Conservation (phyloP, 83 land plant genomes). For the Isoetes engelmannii region DNA sequence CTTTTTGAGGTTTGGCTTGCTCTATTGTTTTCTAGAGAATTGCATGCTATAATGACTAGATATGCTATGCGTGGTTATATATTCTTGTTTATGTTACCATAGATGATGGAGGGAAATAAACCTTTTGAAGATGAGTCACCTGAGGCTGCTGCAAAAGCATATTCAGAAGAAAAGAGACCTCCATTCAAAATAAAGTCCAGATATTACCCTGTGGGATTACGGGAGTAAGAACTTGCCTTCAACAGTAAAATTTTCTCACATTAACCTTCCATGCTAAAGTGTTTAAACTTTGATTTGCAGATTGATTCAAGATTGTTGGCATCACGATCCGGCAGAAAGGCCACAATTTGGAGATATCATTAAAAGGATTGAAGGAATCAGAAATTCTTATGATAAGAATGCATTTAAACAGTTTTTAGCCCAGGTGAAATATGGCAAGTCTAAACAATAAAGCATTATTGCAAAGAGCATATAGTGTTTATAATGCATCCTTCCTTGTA, state of each 20-base stretch:
- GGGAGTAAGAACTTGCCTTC: slow-evolving; percentile 17
- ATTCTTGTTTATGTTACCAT: not conserved
- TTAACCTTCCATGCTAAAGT: not conserved
- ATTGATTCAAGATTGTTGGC: not conserved
- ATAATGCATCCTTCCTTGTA: no score
- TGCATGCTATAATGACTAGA: not conserved
- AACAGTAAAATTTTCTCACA: not conserved
- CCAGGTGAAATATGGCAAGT: no score
- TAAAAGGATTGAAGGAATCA: not conserved
- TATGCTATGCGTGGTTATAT: not conserved
- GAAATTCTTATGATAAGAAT: not conserved
- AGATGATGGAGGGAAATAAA: slow-evolving; percentile 32
- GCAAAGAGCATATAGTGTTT: no score
- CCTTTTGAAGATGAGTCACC: slow-evolving; percentile 12
- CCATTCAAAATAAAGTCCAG: slow-evolving; percentile 20
- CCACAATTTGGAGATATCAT: not conserved
- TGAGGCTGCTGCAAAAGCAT: slow-evolving; percentile 20
- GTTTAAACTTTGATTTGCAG: not conserved
- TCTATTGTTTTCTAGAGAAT: not conserved
- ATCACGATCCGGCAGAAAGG: not conserved
- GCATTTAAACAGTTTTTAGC: not conserved
- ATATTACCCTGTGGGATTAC: slow-evolving; percentile 25
- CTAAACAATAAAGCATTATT: no score
- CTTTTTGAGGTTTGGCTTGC: slow-evolving; percentile 21
- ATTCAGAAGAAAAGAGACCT: slow-evolving; percentile 21